phyloP scores from a whole-genome alignment of 768 basidiomycete species.

The Hericium rajendrae region DNA sequence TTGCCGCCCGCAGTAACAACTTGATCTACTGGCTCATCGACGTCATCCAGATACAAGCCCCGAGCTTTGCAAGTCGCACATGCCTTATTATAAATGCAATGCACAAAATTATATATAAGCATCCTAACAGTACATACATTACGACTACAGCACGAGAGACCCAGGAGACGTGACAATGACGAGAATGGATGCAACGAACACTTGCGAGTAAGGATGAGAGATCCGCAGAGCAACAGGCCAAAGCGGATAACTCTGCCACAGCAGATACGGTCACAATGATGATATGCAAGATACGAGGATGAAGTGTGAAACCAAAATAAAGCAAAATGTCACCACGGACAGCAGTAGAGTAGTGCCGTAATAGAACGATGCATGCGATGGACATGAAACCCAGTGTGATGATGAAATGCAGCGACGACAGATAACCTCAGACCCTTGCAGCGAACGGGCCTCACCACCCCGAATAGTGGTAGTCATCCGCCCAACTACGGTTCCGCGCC shows the following conservation, averaged over 20 bases:
- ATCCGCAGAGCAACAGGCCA: background rate
- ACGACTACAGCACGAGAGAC: slow-evolving; percentile 8
- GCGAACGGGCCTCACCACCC: slow-evolving; percentile 40
- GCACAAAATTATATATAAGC: slow-evolving; percentile 3
- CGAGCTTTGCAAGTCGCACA: too few species aligned
- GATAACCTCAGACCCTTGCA: background rate
- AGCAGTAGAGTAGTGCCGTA: background rate
- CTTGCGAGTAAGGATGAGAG: background rate
- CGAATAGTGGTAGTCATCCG: slow-evolving; percentile 53
- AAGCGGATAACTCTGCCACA: background rate
- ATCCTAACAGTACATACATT: slow-evolving; percentile 15
- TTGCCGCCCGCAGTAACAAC: too few species aligned
- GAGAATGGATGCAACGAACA: slow-evolving; percentile 8
- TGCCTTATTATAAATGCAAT: background rate
- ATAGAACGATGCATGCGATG: background rate
- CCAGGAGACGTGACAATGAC: slow-evolving; percentile 8
- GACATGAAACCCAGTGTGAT: background rate
- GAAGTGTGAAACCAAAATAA: background rate
- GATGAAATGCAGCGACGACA: background rate
- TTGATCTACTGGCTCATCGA: too few species aligned
- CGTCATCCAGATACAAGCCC: too few species aligned
- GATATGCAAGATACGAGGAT: background rate
- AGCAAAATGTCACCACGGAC: background rate
- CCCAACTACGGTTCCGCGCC: slow-evolving; percentile 58
- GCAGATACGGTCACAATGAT: background rate